Evolutionary conservation across 371 early-diverging fungal species (phyloP).

Genomic region (Apophysomyces elegans): DNA sequence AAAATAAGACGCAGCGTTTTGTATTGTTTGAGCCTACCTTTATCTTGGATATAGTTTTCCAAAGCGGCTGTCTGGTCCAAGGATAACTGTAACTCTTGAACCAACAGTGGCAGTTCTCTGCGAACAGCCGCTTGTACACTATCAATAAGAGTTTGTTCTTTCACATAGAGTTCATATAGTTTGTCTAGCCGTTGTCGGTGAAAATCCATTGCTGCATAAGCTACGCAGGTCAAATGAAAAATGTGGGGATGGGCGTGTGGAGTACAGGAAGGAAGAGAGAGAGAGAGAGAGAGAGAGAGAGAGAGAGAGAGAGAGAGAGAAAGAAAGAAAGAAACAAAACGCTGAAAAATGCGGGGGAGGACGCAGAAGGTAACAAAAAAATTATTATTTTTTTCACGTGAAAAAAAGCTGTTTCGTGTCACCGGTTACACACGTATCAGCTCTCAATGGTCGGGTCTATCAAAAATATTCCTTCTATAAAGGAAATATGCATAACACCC

Average conservation of each 20-base stretch:
- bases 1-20: not conserved
- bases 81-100: conserved; percentile 39
- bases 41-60: conserved; percentile 44
- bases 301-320: not conserved
- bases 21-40: conserved; percentile 22
- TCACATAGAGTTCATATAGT: conserved; percentile 28
- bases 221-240: conserved; percentile 1
- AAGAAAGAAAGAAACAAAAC: not conserved
- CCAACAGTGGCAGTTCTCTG: conserved; percentile 40
- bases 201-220: conserved; percentile 23
- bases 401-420: too few relatives aligned
- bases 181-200: conserved; percentile 22
- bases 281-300: not conserved
- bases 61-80: conserved; percentile 26
- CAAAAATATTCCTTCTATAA: not conserved
- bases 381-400: not conserved
- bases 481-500: too few relatives aligned
- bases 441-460: too few relatives aligned
- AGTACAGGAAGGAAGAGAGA: conserved; percentile 8
- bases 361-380: not conserved
- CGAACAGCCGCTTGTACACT: conserved; percentile 39
- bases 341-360: not conserved
- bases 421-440: too few relatives aligned
- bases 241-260: not conserved
- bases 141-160: conserved; percentile 33